A percentile compares a stretch with the other conserved stretches of the same genome.
Conservation (phyloP, 306 rosid species). For the Cucurbita pepo region DNA sequence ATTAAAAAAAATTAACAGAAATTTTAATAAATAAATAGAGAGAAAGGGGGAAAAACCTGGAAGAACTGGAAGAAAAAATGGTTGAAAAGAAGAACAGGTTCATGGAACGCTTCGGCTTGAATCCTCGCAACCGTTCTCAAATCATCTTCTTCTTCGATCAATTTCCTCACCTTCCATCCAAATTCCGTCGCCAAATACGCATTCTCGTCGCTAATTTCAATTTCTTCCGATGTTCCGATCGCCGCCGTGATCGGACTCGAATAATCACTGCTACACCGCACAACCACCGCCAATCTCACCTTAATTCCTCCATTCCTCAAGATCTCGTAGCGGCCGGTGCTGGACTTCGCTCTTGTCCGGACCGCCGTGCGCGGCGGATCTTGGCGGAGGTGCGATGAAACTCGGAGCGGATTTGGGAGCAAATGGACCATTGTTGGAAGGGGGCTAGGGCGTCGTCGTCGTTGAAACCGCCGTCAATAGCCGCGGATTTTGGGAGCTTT, state of each 20-base stretch:
- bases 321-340: neutral
- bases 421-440: slow-evolving; percentile 30
- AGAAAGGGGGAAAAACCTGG: slow-evolving; percentile 21
- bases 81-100: slow-evolving; percentile 46
- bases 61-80: slow-evolving; percentile 57
- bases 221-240: slow-evolving; percentile 3
- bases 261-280: neutral
- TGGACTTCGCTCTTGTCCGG: neutral
- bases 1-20: too few relatives aligned
- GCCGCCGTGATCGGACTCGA: neutral
- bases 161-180: slow-evolving; percentile 68
- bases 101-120: slow-evolving; percentile 78
- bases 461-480: neutral
- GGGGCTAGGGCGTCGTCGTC: neutral
- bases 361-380: slow-evolving; percentile 4
- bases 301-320: neutral
- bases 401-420: slow-evolving; percentile 22
- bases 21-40: neutral
- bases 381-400: slow-evolving; percentile 13
- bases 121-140: slow-evolving; percentile 38
- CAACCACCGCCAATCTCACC: neutral
- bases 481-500: neutral
- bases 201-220: neutral
- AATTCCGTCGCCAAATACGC: slow-evolving; percentile 39
- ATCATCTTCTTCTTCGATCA: slow-evolving; percentile 37